Conservation (phyloP, 1,139 yeast genomes). For the Wickerhamiella pararugosa region DNA sequence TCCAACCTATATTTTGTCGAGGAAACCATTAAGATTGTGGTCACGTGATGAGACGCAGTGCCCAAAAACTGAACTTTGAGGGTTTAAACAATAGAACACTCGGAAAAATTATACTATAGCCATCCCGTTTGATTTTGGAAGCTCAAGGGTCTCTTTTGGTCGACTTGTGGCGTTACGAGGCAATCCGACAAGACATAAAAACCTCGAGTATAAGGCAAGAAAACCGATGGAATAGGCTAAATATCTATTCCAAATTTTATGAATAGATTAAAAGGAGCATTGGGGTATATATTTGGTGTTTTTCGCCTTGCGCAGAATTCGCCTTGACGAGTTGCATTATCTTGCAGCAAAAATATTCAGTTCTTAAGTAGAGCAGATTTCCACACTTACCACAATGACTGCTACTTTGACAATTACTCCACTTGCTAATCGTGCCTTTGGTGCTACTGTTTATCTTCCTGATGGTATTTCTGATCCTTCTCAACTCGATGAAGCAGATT, state of each 20-base stretch:
- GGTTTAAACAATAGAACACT: neutral
- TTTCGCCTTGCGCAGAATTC: neutral
- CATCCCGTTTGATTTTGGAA: neutral
- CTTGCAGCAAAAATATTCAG: neutral
- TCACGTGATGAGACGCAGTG: conserved; percentile 4
- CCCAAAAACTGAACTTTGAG: neutral
- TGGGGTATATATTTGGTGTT: neutral
- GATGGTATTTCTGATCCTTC: conserved; percentile 61
- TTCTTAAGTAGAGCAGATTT: neutral
- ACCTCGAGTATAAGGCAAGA: neutral
- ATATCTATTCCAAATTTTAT: neutral
- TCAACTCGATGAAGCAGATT: conserved; percentile 48
- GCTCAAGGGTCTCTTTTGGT: neutral
- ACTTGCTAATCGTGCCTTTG: conserved; percentile 39
- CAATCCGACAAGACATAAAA: conserved; percentile 6
- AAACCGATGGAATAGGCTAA: neutral
- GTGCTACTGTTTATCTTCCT: conserved; percentile 54
- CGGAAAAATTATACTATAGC: neutral
- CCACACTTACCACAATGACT: neutral
- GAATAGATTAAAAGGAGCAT: neutral
- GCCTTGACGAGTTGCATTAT: neutral
- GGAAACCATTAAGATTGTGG: neutral
- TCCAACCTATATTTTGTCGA: neutral
- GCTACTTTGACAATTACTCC: conserved; percentile 23
- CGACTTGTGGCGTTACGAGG: neutral